Base-by-base conservation (phyloP, 2,329 filamentous ascomycete species). In the Fusarium penzigii region DNA sequence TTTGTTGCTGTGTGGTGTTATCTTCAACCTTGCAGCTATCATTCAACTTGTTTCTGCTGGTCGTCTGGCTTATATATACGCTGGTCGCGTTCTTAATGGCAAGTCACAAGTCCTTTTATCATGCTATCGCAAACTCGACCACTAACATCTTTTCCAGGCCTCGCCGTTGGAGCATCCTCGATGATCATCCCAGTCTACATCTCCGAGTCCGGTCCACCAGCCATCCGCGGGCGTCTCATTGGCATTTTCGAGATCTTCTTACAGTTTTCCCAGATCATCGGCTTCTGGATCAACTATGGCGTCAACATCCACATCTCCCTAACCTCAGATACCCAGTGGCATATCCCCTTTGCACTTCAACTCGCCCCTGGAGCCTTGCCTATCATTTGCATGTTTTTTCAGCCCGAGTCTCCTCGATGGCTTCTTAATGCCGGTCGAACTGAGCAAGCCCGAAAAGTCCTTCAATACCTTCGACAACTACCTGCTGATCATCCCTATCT, bases 151-250 rank as follows among this genome's bases (percentile, higher is more conserved):
- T n/a, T n/a, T n/a, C n/a, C n/a, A n/a, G 82, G 82, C 2, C 76
- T 81, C 64, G 82, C 80, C 17, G 77, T 82, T 42, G 82, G 81
- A n/a, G 66, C 81, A 39, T 75, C 83, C 62, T 80, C 77, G 9
- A 82, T 81, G 62, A 81, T 79, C 6, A 80, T 87, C 3, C 85
- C 84, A 3, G 78, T 83, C 34, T 87, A 87, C 64, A 83, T 86
- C 52, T 80, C 83, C 10, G 85, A 87, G 64, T 78, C 82, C 48
- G 82, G 84, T 0, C 76, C 82, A 58, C 77, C 83, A 1, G 78
- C 78, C 2, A 83, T 79, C 48, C 77, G 84, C 60, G 83, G 83
- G 59, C 72, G 82, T 25, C 76, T 84, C 3, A 81, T 81, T 7
- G 81, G 81, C 13, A 65, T 82, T 29, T 81, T 75, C 58, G 74